These are phyloP conservation scores for Vanrija humicola DNA, from an alignment of 1,284 basidiomycete species.

Conservation along the genomic window DNA sequence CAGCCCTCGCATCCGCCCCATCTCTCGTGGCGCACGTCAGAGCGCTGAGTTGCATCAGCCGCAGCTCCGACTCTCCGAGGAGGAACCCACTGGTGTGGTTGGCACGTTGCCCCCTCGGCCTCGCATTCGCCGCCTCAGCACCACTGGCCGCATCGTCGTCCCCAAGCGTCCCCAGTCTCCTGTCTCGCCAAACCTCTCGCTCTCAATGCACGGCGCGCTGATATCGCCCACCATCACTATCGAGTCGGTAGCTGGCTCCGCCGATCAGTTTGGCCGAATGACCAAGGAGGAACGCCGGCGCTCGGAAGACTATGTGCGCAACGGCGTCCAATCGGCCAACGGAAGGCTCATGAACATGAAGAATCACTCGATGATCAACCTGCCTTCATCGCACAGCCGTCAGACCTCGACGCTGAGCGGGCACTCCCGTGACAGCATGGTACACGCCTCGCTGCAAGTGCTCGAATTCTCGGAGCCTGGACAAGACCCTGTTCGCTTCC, in stretches of 20 bases:
- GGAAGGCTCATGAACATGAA: constrained; percentile 20
- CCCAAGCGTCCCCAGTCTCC: constrained; percentile 37
- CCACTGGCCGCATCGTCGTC: constrained; percentile 35
- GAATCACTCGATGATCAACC: constrained; percentile 36
- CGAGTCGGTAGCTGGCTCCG: not conserved
- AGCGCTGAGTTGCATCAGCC: constrained; percentile 23
- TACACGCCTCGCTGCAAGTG: constrained; percentile 64
- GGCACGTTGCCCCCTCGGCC: constrained; percentile 14
- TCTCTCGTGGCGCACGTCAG: constrained; percentile 9
- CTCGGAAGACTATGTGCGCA: constrained; percentile 26
- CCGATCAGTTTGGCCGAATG: not conserved
- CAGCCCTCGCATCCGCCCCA: constrained; percentile 8
- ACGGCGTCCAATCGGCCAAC: not conserved
- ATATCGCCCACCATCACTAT: not conserved
- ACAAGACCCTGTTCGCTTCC: constrained; percentile 73
- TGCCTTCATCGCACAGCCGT: constrained; percentile 13
- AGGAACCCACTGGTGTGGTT: constrained; percentile 16
- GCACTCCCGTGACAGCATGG: constrained; percentile 20
- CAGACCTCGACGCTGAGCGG: constrained; percentile 23
- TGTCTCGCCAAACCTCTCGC: constrained; percentile 6
- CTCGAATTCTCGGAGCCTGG: constrained; percentile 78
- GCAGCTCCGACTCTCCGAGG: constrained; percentile 17
- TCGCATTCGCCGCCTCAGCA: constrained; percentile 12
- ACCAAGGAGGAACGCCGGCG: constrained; percentile 25
- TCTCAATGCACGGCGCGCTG: not conserved